phyloP scores from a whole-genome alignment of 306 rosid genomes.

The Trichosanthes cucumerina region DNA sequence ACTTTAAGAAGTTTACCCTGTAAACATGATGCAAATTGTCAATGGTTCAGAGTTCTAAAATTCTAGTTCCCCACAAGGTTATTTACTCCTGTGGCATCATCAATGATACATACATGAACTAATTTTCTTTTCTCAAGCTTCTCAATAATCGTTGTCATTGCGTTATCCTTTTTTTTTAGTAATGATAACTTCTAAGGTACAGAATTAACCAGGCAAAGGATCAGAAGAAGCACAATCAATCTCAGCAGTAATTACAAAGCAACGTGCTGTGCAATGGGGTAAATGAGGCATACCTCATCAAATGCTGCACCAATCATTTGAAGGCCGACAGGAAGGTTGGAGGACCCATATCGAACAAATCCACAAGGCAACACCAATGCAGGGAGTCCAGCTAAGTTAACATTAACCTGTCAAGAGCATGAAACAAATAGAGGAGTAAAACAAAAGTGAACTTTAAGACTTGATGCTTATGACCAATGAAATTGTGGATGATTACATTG shows the following conservation, averaged over 20 bases:
- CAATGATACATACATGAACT: neutral
- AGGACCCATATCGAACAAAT: slow-evolving; percentile 64
- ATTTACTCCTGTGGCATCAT: neutral
- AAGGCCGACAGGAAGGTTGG: slow-evolving; percentile 91
- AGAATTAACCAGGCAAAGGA: neutral
- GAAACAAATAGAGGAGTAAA: neutral
- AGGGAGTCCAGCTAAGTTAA: slow-evolving; percentile 93
- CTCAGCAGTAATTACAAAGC: neutral
- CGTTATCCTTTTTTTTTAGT: neutral
- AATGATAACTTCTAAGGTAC: neutral
- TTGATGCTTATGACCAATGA: neutral
- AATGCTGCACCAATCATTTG: slow-evolving; percentile 94
- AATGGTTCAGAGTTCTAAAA: neutral
- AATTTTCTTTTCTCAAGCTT: neutral
- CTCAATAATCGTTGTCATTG: neutral
- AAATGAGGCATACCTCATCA: slow-evolving; percentile 52
- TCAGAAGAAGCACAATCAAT: neutral
- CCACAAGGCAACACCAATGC: slow-evolving; percentile 97
- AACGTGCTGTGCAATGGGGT: neutral
- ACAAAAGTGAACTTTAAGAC: neutral
- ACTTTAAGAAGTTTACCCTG: slow-evolving; percentile 83
- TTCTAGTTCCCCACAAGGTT: neutral
- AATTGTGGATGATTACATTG: neutral
- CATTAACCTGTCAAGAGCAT: slow-evolving; percentile 59
- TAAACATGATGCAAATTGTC: slow-evolving; percentile 5